Evolutionary conservation across 345 rosid species (phyloP), one percentile per base, ranked within the genome.

Genomic region (Eucalyptus erythrocorys): DNA sequence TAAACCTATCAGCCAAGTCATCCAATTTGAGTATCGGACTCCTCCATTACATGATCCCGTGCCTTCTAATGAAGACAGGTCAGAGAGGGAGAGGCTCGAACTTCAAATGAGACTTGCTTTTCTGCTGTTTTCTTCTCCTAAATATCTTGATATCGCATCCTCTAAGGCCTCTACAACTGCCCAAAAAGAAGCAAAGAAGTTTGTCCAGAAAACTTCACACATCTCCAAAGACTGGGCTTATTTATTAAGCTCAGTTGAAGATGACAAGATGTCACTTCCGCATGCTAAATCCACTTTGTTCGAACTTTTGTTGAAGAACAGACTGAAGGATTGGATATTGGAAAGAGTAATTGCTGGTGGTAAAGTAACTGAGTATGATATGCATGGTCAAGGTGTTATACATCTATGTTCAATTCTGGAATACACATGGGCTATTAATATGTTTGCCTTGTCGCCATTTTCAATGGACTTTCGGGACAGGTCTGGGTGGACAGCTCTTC

Each of bases 401-500:
- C 99, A 98, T 93, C 92, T 97, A 90, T 97, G 99, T 90, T 93
- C 99, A 34, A 92, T 95, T 89, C 95, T 98, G 88, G 99, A 96
- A 79, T 98, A 98, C 92, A 91, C 94, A 40, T 98, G 99, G 99
- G 95, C 99, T 53, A 59, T 95, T 90, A 90, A 90, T 92, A 90
- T 97, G 59, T 97, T 92, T 91, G 93, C 95, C n/a, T 94, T 92
- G 93, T 93, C 99, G 55, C 96, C 96, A 84, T 89, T 97, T 51
- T 95, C 99, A 13, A 87, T 98, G 85, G 95, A 97, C 92, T 94
- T 92, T 87, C 97, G 99, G 89, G 99, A 98, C 91, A 98, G 95
- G 89, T 91, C 86, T 89, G 99, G 99, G 61, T 98, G 99, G 99
- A 98, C 99, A 57, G 98, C 99, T 89, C 98, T 98, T 91, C 99